Base-by-base conservation (phyloP, 2,329 filamentous ascomycete species). In the Cercospora zeae-maydis region DNA sequence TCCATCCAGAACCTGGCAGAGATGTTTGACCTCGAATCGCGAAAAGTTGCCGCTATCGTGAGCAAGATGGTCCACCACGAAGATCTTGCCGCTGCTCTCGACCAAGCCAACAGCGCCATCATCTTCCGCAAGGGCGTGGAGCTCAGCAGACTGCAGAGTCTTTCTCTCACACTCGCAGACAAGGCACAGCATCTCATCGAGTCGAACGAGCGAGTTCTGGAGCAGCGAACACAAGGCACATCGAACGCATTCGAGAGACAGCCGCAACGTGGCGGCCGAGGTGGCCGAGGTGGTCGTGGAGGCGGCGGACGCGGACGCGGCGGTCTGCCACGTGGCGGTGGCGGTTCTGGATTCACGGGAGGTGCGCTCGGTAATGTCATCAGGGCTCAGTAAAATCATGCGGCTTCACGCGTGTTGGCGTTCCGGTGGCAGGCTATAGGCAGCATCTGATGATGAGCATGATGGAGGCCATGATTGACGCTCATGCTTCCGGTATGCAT, bases 1-100 rank as follows among this genome's bases (percentile, higher is more conserved):
- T 89, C 92, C 64, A 84, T 97, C 71, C 83, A 86, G 69, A 96
- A 93, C 24, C 85, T 99, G 65, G 89, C 92, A 66, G 83, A 82
- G 69, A 99, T 99, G 95, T 99, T 99, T 78, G 95, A 99, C 80
- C 88, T 99, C 24, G 86, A 93, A 62, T 82, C 89, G 71, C 86
- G 89, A 80, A 98, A 98, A 85, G 93, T 97, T 57, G 84, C 90
- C n/a, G 92, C 95, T 36, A 88, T 99, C 61, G 88, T 99, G 74
- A 96, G 92, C 84, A 96, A 96, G 83, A 99, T 99, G 95, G 98
- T 99, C 78, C 96, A 92, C 73, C 95, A 99, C 82, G 95, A 99
- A 80, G 95, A 99, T 79, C 88, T 99, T 55, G 91, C 91, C 9
- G 95, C 95, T 47, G 96, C 95, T 37, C 87, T 99, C 30, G 96